Evolutionary conservation across 2,329 filamentous ascomycete genomes (phyloP).

Genomic region (Talaromyces sp.): DNA sequence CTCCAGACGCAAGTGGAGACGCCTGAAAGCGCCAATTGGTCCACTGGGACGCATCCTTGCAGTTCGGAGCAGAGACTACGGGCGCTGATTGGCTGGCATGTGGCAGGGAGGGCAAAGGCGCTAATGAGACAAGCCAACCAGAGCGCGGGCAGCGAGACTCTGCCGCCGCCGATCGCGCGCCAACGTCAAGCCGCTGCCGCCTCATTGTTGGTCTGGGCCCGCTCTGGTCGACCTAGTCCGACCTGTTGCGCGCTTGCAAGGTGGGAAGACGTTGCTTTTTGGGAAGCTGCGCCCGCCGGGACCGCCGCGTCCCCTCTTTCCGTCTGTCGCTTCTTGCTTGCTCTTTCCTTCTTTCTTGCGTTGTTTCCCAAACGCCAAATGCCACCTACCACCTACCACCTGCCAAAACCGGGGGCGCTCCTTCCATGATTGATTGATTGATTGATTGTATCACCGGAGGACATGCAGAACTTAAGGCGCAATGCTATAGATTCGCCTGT

Average conservation of each 20-base stretch:
- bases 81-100: neutral
- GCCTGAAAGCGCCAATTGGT: neutral
- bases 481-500: too few species aligned
- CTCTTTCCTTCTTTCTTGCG: too few species aligned
- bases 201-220: conserved; percentile 11
- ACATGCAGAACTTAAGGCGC: too few species aligned
- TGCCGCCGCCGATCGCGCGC: conserved; percentile 37
- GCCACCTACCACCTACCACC: too few species aligned
- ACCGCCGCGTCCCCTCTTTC: conserved; percentile 16
- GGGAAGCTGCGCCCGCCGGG: conserved; percentile 7
- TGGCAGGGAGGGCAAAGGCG: neutral
- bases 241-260: conserved; percentile 17
- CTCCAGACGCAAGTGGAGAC: neutral
- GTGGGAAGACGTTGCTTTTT: neutral
- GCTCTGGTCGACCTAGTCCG: conserved; percentile 1
- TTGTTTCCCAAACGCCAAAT: too few species aligned
- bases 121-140: conserved; percentile 17
- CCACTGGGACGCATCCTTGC: neutral
- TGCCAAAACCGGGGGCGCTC: too few species aligned
- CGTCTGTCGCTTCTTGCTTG: neutral
- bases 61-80: neutral
- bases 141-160: conserved; percentile 5
- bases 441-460: too few species aligned
- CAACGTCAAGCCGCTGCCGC: conserved; percentile 28
- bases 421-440: too few species aligned